Percentiles rank a stretch among this genome's conserved stretches.
These are phyloP conservation scores for Telfairia occidentalis DNA, from an alignment of 331 rosid species.

Conservation along the genomic window DNA sequence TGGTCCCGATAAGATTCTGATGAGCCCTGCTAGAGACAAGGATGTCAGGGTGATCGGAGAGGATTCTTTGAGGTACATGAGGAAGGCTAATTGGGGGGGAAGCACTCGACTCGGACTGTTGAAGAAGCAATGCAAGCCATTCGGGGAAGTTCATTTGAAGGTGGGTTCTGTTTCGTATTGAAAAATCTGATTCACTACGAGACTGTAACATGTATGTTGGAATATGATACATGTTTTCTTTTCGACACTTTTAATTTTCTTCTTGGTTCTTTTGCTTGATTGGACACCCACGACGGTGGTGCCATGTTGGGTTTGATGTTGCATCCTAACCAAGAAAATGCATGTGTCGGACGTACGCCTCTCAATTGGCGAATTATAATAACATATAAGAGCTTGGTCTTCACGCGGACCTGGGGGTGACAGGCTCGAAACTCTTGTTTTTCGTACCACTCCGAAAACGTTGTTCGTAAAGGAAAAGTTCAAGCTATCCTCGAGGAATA, in stretches of 20 bases:
- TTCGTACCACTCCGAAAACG: not conserved
- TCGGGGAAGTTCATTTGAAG: conserved; percentile 95
- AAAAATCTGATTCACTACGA: not conserved
- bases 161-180: conserved; percentile 32
- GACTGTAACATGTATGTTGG: not conserved
- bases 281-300: not conserved
- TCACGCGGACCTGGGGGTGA: not conserved
- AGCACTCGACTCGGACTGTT: conserved; percentile 31
- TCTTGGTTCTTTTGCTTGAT: conserved; percentile 2
- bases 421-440: not conserved
- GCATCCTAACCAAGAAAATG: conserved; percentile 3
- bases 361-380: not conserved
- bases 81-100: conserved; percentile 67
- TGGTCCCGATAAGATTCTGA: conserved; percentile 88
- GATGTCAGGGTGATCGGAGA: conserved; percentile 77
- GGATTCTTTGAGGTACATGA: conserved; percentile 56
- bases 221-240: not conserved
- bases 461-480: not conserved
- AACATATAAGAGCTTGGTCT: not conserved
- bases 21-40: conserved; percentile 70
- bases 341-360: not conserved
- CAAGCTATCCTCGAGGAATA: not conserved
- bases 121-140: conserved; percentile 64
- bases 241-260: not conserved
- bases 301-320: not conserved